Base-by-base conservation (phyloP, 2,329 filamentous ascomycete species). In the Paecilomyces formosus region DNA sequence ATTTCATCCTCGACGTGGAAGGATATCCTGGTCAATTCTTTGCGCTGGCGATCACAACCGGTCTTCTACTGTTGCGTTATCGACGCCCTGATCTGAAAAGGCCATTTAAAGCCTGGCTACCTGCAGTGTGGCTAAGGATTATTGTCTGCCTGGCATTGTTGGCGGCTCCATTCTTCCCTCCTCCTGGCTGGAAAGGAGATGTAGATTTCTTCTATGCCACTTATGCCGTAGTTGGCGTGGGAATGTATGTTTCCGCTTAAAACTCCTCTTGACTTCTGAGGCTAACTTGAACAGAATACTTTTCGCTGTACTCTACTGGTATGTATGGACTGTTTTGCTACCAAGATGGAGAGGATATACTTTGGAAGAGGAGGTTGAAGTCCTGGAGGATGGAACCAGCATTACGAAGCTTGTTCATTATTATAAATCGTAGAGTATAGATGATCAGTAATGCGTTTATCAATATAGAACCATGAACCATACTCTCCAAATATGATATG, bases 1-100 rank as follows among this genome's bases (percentile, higher is more conserved):
- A 84, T 9, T 89, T 91, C 65, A 89, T 90, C 28, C 74, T 89
- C 0, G 86, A 90, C 53, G 84, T 90, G 0, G 87, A 90, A 65
- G 86, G 84, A 0, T 90, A 89, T 63, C 82, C 86, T 0, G 84
- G 78, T 0, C 84, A 88, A 59, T 75, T 89, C 13, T 81, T 86
- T 57, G 79, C 79, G 0, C 68, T 89, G 1, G 82, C 84, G 0
- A 74, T 84, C 0, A 82, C 82, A 0, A 63, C 79, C 7, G 87
- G 87, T 0, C 74, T 89, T 0, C 64, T 89, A 0, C 81, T 83
- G 71, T 75, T 91, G 5, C 81, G 88, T 0, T 78, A 76, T 57
- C 81, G 79, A 60, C 77, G 83, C 11, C 85, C 86, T 1, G 80
- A 87, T 55, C 74, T 88, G 0, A 77, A 80, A 26, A 76, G 87